These are phyloP conservation scores for Hypsizygus ulmarius DNA, from an alignment of 1,284 basidiomycete species.

Conservation along the genomic window DNA sequence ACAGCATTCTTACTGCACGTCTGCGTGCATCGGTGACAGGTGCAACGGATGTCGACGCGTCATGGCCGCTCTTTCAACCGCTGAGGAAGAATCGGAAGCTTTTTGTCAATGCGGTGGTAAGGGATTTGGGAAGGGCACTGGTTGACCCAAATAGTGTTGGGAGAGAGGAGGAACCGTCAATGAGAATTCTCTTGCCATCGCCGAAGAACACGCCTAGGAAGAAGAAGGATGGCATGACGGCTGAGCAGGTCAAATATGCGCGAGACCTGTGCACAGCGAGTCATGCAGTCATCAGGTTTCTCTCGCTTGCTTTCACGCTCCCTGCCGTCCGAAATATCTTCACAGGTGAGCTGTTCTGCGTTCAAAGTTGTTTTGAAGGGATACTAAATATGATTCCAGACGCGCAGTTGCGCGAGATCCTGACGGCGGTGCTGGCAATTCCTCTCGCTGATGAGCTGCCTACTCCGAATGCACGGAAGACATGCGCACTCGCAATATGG, in stretches of 20 bases:
- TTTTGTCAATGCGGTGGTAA: conserved; percentile 53
- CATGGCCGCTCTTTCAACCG: conserved; percentile 70
- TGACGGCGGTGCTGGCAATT: conserved; percentile 65
- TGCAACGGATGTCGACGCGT: conserved; percentile 52
- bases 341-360: conserved; percentile 43
- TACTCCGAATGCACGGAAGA: conserved; percentile 80
- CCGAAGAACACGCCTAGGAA: conserved; percentile 50
- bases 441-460: conserved; percentile 64
- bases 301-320: conserved; percentile 56
- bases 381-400: conserved; percentile 50
- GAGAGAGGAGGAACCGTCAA: conserved; percentile 26
- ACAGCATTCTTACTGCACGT: conserved; percentile 64
- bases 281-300: conserved; percentile 64
- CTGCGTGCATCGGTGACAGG: conserved; percentile 49
- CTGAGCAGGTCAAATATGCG: conserved; percentile 71
- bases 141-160: conserved; percentile 47
- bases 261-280: conserved; percentile 70
- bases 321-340: conserved; percentile 61
- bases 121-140: conserved; percentile 63
- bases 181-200: conserved; percentile 39
- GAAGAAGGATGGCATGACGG: conserved; percentile 67
- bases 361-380: too few species aligned
- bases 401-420: conserved; percentile 52
- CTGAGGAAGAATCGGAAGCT: conserved; percentile 48
- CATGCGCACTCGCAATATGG: conserved; percentile 71